Evolutionary conservation across 1,139 yeast species (phyloP).

Genomic region (Protomyces macrosporus): DNA sequence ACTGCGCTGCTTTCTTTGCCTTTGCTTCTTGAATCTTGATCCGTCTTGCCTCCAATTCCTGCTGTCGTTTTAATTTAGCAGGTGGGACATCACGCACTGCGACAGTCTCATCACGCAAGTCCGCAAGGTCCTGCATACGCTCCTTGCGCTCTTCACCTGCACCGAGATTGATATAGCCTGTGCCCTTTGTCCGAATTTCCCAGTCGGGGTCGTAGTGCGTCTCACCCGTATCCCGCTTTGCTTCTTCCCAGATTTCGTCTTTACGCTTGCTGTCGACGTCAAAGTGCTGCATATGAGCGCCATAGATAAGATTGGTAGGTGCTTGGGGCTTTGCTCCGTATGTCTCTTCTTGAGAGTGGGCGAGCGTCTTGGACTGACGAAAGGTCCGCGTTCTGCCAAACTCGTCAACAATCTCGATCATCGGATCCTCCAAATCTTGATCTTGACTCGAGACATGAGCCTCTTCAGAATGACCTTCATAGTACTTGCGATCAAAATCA

Average conservation of each 20-base stretch:
- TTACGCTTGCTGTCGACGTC: constrained; percentile 9
- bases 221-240: constrained; percentile 2
- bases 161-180: constrained; percentile 21
- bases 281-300: constrained; percentile 15
- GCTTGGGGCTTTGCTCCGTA: neutral
- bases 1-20: neutral
- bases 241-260: constrained; percentile 20
- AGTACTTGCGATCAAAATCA: constrained; percentile 24
- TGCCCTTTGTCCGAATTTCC: constrained; percentile 14
- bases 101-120: neutral
- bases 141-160: constrained; percentile 4
- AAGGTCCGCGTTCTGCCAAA: constrained; percentile 17
- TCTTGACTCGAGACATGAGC: neutral
- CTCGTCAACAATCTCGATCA: constrained; percentile 20
- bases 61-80: neutral
- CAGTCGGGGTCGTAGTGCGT: constrained; percentile 17
- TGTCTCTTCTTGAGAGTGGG: neutral
- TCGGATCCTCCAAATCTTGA: constrained; percentile 15
- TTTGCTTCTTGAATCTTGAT: neutral
- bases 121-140: constrained; percentile 8
- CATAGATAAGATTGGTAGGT: constrained; percentile 5
- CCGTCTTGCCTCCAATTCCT: neutral
- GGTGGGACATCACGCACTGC: neutral
- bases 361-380: constrained; percentile 1
- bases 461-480: constrained; percentile 10